Conservation (phyloP, 257 asterid genomes). For the Thymus mandschuricus region DNA sequence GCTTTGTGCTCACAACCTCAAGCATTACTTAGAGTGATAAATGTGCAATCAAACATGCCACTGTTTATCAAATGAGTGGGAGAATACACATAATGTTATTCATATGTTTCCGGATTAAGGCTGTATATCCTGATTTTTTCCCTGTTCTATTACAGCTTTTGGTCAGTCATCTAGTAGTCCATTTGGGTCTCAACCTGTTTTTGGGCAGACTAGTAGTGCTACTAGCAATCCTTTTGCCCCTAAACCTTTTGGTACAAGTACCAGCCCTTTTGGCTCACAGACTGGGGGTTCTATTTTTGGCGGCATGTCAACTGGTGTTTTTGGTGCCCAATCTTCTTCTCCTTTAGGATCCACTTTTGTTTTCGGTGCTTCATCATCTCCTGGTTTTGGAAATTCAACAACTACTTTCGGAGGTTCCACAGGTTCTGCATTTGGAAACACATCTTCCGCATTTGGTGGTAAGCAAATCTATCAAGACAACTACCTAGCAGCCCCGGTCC, state of each 20-base stretch:
- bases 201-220: slow-evolving; percentile 82
- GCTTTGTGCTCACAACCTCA: not conserved
- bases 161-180: slow-evolving; percentile 96
- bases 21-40: not conserved
- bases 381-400: slow-evolving; percentile 86
- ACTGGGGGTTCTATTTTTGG: slow-evolving; percentile 87
- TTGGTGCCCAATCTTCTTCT: slow-evolving; percentile 85
- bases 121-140: slow-evolving; percentile 23
- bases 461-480: slow-evolving; percentile 29
- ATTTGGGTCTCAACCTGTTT: slow-evolving; percentile 86
- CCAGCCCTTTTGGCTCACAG: slow-evolving; percentile 88
- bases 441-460: slow-evolving; percentile 73
- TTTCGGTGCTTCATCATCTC: slow-evolving; percentile 89
- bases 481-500: too few species aligned
- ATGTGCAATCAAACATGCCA: slow-evolving; percentile 4
- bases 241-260: slow-evolving; percentile 76
- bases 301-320: slow-evolving; percentile 90
- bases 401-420: slow-evolving; percentile 89
- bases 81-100: not conserved
- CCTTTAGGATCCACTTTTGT: slow-evolving; percentile 84
- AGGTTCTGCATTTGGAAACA: slow-evolving; percentile 76
- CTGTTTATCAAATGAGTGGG: slow-evolving; percentile 3
- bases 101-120: slow-evolving; percentile 1
- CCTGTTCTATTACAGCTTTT: slow-evolving; percentile 61
- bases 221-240: slow-evolving; percentile 92